Percentiles rank a stretch among this genome's conserved stretches.
Conservation (phyloP, 805 yeast genomes). For the Torulaspora maleeae region DNA sequence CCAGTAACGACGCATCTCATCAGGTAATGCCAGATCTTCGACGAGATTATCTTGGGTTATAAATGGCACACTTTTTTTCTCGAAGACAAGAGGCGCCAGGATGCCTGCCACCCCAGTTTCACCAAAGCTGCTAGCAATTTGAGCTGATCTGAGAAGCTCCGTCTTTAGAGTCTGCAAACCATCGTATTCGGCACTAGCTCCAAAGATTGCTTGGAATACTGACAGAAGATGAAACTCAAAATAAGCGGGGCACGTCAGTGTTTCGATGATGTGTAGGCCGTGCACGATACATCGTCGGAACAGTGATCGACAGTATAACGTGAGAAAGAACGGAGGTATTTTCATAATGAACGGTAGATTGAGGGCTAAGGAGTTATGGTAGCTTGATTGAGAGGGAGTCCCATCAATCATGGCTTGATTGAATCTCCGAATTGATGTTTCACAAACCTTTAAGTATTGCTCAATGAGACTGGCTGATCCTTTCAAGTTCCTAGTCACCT, state of each 20-base stretch:
- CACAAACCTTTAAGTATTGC: constrained; percentile 16
- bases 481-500: constrained; percentile 7
- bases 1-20: constrained; percentile 20
- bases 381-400: background rate
- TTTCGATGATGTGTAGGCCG: constrained; percentile 9
- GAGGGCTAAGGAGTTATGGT: background rate
- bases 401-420: constrained; percentile 1
- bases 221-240: constrained; percentile 8
- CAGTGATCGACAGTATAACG: constrained; percentile 12
- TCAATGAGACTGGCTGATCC: constrained; percentile 19
- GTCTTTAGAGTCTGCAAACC: constrained; percentile 5
- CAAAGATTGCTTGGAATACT: constrained; percentile 4
- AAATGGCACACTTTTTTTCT: constrained; percentile 21
- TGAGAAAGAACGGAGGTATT: constrained; percentile 9
- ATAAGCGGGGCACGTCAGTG: constrained; percentile 2
- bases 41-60: constrained; percentile 12
- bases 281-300: constrained; percentile 17
- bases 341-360: constrained; percentile 6
- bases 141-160: constrained; percentile 5
- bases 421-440: constrained; percentile 8
- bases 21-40: constrained; percentile 17
- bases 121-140: constrained; percentile 4
- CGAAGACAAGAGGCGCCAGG: constrained; percentile 21
- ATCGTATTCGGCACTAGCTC: constrained; percentile 9
- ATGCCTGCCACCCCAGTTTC: background rate